Conservation (phyloP, 116 monocot genomes). For the Trichopus zeylanicus region DNA sequence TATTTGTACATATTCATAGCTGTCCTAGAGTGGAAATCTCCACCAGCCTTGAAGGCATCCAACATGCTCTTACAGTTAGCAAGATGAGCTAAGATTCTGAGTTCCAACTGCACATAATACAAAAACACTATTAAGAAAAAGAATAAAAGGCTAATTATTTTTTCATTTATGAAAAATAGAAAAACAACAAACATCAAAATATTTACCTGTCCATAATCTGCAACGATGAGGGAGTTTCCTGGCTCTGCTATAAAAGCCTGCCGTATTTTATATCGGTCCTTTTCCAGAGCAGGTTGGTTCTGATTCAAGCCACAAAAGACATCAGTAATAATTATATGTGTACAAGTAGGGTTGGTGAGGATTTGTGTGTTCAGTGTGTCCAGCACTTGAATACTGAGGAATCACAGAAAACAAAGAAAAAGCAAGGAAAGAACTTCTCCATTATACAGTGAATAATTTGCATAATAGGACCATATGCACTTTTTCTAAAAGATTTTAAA, state of each 20-base stretch:
- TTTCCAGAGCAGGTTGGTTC: conserved; percentile 98
- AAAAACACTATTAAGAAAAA: conserved; percentile 5
- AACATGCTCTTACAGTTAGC: conserved; percentile 85
- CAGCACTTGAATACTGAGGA: too few relatives aligned
- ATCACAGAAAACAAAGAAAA: too few relatives aligned
- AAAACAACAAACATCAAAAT: too few relatives aligned
- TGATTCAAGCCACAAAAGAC: conserved; percentile 15
- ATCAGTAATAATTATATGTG: background rate
- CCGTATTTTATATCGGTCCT: conserved; percentile 94
- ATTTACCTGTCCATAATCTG: conserved; percentile 91
- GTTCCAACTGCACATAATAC: conserved; percentile 54
- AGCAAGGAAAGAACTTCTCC: too few relatives aligned
- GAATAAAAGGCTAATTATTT: background rate
- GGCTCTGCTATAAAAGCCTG: conserved; percentile 83
- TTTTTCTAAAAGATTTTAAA: too few relatives aligned
- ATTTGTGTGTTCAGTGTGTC: too few relatives aligned
- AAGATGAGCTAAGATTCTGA: conserved; percentile 93
- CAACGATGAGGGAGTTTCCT: conserved; percentile 85
- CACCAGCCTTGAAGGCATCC: conserved; percentile 87
- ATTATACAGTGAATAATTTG: too few relatives aligned
- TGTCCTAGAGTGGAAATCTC: conserved; percentile 95
- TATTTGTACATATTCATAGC: conserved; percentile 94
- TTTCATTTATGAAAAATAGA: too few relatives aligned
- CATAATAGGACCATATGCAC: too few relatives aligned
- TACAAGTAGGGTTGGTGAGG: too few relatives aligned